Evolutionary conservation across 176 grass and related monocot genomes (phyloP), one percentile per base, ranked within the genome.

Genomic region (Musa itinerans): DNA sequence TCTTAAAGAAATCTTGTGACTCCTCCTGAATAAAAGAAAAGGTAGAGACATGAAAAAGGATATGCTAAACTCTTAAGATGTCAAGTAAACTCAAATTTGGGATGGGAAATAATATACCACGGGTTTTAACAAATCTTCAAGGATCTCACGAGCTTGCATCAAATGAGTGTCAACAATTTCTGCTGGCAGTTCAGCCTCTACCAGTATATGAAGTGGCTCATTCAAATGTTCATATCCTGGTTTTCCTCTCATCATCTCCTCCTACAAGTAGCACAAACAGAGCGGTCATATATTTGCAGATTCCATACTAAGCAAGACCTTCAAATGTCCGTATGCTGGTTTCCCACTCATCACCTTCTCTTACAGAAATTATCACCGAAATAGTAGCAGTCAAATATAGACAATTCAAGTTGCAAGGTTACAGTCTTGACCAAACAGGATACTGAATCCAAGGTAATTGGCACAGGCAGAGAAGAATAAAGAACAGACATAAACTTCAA

Each of bases 161-260:
- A 74, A 6, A 56, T 25, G 72, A 56, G 11, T 55, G 53, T 57
- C 72, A 57, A 74, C 50, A 54, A 72, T 72, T 25, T 72, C 70
- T 53, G 53, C 51, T 6, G 70, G 72, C 72, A 74, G 23, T 14
- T 74, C 72, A 26, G 72, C 53, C 53, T 74, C 72, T n/a, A 74
- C 50, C 20, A 74, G 24, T 26, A 74, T 74, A 23, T 74, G 72
- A 56, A 74, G 72, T 25, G 72, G 53, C 52, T 74, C 72, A 43
- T 74, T 57, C 14, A 74, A 34, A 57, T 74, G 72, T 74, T 74
- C 52, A 3, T 74, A 57, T 17, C 72, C 72, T 57, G 72, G 72
- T 57, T 74, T 74, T 19, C 72, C 72, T 74, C 72, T 74, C 72
- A 74, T 74, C 52, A 54, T 57, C 7, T 58, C 72, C 53, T 74